Percentiles rank a stretch among this genome's conserved stretches.
These are phyloP conservation scores for Lactuca saligna DNA, from an alignment of 129 eudicot genomes.

Conservation along the genomic window DNA sequence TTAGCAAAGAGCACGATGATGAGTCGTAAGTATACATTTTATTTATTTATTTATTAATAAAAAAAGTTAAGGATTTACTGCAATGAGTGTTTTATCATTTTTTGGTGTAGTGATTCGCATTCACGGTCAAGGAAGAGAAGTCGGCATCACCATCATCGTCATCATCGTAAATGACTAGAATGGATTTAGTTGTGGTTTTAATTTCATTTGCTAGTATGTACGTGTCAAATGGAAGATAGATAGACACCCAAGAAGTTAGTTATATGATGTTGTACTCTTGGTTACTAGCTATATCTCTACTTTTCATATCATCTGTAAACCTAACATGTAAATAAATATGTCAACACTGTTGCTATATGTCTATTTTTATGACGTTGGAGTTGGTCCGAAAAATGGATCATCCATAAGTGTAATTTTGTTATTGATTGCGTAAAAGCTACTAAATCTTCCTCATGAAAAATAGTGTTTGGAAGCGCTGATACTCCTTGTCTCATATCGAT, in stretches of 20 bases:
- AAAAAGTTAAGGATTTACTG: too few species aligned
- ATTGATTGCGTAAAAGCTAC: too few species aligned
- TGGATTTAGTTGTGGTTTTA: conserved; percentile 3
- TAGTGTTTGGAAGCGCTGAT: too few species aligned
- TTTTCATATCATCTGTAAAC: conserved; percentile 18
- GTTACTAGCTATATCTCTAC: conserved; percentile 17
- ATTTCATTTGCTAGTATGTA: conserved; percentile 3
- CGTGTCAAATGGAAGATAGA: background rate
- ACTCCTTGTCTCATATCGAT: too few species aligned
- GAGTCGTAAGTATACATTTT: conserved; percentile 49
- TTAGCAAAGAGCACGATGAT: conserved; percentile 47
- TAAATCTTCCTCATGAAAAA: too few species aligned
- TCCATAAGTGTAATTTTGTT: too few species aligned
- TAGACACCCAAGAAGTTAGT: too few species aligned
- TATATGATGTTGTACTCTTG: conserved; percentile 23
- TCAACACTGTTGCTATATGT: background rate
- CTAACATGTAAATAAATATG: conserved; percentile 30
- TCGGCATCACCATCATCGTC: conserved; percentile 28
- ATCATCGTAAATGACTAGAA: conserved; percentile 32
- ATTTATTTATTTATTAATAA: background rate
- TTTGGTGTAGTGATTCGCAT: conserved; percentile 42
- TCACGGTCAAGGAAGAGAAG: conserved; percentile 52
- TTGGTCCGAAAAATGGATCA: too few species aligned
- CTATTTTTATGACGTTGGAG: too few species aligned
- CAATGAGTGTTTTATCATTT: background rate